Conservation (phyloP, 2,329 filamentous ascomycete genomes). For the Venturia nashicola region DNA sequence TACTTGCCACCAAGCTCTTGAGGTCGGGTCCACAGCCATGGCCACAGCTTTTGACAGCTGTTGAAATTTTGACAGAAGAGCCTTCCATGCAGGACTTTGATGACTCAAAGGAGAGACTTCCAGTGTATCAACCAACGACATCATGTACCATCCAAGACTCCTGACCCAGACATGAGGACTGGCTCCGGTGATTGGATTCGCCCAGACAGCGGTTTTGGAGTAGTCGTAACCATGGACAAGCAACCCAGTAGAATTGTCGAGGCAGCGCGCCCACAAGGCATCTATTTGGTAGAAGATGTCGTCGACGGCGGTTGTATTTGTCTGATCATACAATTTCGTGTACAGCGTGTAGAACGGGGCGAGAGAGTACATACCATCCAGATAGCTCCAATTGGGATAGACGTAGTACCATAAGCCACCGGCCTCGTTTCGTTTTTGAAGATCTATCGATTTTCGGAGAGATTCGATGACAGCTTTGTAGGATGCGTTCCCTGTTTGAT, state of each 20-base stretch:
- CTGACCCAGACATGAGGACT: conserved; percentile 43
- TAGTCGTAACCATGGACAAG: conserved; percentile 45
- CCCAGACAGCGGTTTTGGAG: conserved; percentile 37
- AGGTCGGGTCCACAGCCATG: conserved; percentile 24
- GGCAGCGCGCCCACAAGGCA: conserved; percentile 5
- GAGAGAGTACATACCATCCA: conserved; percentile 41
- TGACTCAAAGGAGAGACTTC: conserved; percentile 22
- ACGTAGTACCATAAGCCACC: conserved; percentile 25
- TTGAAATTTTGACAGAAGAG: conserved; percentile 13
- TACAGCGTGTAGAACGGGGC: conserved; percentile 30
- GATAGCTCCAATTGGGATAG: conserved; percentile 41
- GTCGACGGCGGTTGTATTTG: conserved; percentile 12
- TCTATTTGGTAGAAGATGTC: conserved; percentile 28
- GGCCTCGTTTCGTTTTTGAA: conserved; percentile 19
- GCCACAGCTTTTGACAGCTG: conserved; percentile 26
- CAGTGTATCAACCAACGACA: conserved; percentile 38
- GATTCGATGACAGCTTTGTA: conserved; percentile 13
- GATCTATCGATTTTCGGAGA: conserved; percentile 17
- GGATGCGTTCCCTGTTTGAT: conserved; percentile 12
- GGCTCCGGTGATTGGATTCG: conserved; percentile 36
- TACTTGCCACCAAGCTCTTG: conserved; percentile 46
- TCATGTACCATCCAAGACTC: conserved; percentile 42
- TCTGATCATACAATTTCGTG: conserved; percentile 8
- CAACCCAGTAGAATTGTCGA: conserved; percentile 28
- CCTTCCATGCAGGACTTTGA: conserved; percentile 13